Percentiles rank a stretch among this genome's conserved stretches.
Evolutionary conservation across 2,329 filamentous ascomycete genomes (phyloP).

Genomic region (Fusarium sp.): DNA sequence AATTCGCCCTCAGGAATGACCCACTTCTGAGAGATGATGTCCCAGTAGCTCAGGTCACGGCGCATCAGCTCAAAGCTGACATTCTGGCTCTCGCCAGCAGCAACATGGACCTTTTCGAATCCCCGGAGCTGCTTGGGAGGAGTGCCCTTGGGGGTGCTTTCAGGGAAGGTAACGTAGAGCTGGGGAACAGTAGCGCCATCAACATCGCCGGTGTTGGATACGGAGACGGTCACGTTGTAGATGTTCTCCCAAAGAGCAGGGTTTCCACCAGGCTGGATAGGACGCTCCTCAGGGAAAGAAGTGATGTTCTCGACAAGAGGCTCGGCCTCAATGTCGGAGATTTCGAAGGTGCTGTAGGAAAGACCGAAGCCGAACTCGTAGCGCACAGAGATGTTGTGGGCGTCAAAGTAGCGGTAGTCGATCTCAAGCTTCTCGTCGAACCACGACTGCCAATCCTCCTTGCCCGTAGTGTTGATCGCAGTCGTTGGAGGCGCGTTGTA

Average conservation of each 20-base stretch:
- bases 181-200: conserved; percentile 64
- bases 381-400: conserved; percentile 65
- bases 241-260: conserved; percentile 64
- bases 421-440: conserved; percentile 75
- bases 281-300: conserved; percentile 43
- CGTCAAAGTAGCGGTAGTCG: conserved; percentile 74
- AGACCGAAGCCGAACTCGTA: conserved; percentile 77
- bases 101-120: conserved; percentile 62
- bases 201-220: conserved; percentile 63
- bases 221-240: conserved; percentile 57
- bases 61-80: conserved; percentile 60
- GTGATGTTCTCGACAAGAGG: conserved; percentile 41
- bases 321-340: conserved; percentile 51
- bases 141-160: conserved; percentile 53
- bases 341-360: conserved; percentile 72
- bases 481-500: conserved; percentile 57
- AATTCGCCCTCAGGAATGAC: conserved; percentile 45
- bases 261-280: conserved; percentile 64
- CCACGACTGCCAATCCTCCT: conserved; percentile 56
- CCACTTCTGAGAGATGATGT: conserved; percentile 57
- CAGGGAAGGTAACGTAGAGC: conserved; percentile 62
- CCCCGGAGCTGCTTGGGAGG: conserved; percentile 61
- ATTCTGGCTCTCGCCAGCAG: conserved; percentile 52
- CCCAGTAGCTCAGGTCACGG: conserved; percentile 62
- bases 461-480: conserved; percentile 50